These are phyloP conservation scores for Avena insularis DNA, from an alignment of 176 grass and related monocot genomes.

Conservation along the genomic window DNA sequence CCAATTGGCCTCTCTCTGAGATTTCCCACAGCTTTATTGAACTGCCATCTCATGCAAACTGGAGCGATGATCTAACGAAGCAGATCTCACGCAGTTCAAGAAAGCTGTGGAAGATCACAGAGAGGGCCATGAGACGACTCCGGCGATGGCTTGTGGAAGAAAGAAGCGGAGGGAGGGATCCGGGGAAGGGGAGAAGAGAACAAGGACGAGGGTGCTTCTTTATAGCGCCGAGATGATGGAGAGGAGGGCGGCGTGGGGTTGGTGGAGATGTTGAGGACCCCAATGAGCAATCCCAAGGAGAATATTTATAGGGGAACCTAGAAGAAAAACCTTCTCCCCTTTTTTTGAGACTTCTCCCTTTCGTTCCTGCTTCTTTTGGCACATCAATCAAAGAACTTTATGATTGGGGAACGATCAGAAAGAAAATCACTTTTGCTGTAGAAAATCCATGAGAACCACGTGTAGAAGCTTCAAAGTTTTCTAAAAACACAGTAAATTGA, in stretches of 20 bases:
- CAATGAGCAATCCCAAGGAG: slow-evolving; percentile 28
- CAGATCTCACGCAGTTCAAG: slow-evolving; percentile 75
- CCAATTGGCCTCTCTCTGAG: slow-evolving; percentile 63
- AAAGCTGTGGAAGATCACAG: slow-evolving; percentile 99
- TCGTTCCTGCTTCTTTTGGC: slow-evolving; percentile 15
- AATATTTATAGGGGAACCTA: background rate
- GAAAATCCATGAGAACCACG: too few species aligned
- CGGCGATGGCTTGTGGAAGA: background rate
- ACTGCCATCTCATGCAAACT: slow-evolving; percentile 39
- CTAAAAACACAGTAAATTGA: too few species aligned
- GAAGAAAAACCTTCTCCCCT: slow-evolving; percentile 36
- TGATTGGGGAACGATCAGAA: too few species aligned
- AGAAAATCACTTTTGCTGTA: too few species aligned
- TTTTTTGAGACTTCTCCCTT: background rate
- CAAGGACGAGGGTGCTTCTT: background rate
- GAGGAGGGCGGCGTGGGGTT: slow-evolving; percentile 4
- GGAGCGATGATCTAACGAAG: background rate
- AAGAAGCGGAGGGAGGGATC: background rate
- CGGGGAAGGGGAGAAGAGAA: slow-evolving; percentile 2
- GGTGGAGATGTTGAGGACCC: slow-evolving; percentile 50
- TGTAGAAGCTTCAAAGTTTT: too few species aligned
- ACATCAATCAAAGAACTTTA: slow-evolving; percentile 29
- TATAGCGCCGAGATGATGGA: background rate
- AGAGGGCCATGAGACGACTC: slow-evolving; percentile 59
- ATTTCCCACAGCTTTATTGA: slow-evolving; percentile 99